Evolutionary conservation across 768 basidiomycete species (phyloP), one percentile per base, ranked within the genome.

Genomic region (Lactarius pseudohatsudake): DNA sequence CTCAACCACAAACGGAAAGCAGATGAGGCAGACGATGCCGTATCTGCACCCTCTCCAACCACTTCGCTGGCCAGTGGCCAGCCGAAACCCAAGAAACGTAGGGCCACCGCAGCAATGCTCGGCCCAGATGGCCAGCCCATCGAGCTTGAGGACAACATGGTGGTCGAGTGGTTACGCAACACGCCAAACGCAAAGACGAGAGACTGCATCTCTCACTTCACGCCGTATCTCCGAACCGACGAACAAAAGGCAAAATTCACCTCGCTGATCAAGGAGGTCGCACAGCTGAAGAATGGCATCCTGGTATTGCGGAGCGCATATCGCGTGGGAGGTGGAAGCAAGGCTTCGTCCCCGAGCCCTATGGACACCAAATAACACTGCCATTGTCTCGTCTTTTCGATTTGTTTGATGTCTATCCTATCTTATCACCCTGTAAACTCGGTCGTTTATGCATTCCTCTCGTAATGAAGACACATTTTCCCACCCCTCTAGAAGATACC

Each of bases 121-220:
- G 76, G 76, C 22, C 64, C 76, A 28, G 77, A 75, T 45, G 76
- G 77, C 32, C 75, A 76, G n/a, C 80, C 85, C 15, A 78, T 84
- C 62, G 86, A 88, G 73, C 76, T 92, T 67, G 86, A 87, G 69
- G 81, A 85, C 68, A 76, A 72, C 59, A 82, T 90, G 84, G 78
- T 94, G 64, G 79, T 93, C 65, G 87, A 90, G 58, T 93, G 91
- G 90, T 74, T 94, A 69, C 85, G 81, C 73, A 86, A 81, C 58
- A 86, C 85, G 43, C 80, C 85, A n/a, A 84, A 84, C 66, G 85
- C 90, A 60, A 86, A 85, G 63, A 93, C 91, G 40, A 81, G 87
- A 66, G 90, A 92, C 71, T 92, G 91, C 72, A 92, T 93, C 68
- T 84, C 86, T 60, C 83, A 91, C 74, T 94, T 93, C 73, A 87